These are phyloP conservation scores for Aspergillus egyptiacus DNA, from an alignment of 495 filamentous ascomycete genomes.

Conservation along the genomic window DNA sequence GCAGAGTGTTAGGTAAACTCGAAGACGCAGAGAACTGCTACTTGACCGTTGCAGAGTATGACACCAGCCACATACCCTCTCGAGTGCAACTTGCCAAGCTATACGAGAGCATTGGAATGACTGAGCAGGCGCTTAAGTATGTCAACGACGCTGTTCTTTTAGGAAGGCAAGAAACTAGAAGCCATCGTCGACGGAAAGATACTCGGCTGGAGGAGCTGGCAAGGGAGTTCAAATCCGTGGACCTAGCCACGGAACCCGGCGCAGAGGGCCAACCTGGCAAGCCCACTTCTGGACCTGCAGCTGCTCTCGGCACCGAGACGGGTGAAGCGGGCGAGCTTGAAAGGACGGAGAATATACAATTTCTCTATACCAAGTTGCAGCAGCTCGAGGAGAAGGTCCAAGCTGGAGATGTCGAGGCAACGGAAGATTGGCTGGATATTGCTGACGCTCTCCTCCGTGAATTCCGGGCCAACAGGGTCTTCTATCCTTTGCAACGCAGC, in stretches of 20 bases:
- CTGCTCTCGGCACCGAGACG: slow-evolving; percentile 14
- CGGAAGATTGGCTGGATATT: slow-evolving; percentile 64
- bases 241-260: slow-evolving; percentile 17
- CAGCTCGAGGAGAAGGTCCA: slow-evolving; percentile 46
- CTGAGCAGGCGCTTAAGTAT: slow-evolving; percentile 65
- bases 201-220: slow-evolving; percentile 40
- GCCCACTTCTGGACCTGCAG: slow-evolving; percentile 16
- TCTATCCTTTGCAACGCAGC: slow-evolving; percentile 71
- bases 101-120: slow-evolving; percentile 64
- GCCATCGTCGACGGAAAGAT: slow-evolving; percentile 33
- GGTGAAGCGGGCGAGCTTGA: slow-evolving; percentile 34
- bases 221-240: slow-evolving; percentile 27
- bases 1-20: slow-evolving; percentile 52
- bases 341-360: slow-evolving; percentile 46
- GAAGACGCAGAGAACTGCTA: slow-evolving; percentile 71
- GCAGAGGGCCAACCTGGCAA: slow-evolving; percentile 5
- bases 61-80: slow-evolving; percentile 62
- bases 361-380: slow-evolving; percentile 51
- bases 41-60: slow-evolving; percentile 60
- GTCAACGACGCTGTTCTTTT: slow-evolving; percentile 67
- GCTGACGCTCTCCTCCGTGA: slow-evolving; percentile 71
- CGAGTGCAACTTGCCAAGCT: slow-evolving; percentile 72
- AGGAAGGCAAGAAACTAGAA: slow-evolving; percentile 37
- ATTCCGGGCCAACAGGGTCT: slow-evolving; percentile 67
- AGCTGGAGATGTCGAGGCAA: slow-evolving; percentile 47